Evolutionary conservation across 306 rosid genomes (phyloP).

Genomic region (Luffa aegyptiaca): DNA sequence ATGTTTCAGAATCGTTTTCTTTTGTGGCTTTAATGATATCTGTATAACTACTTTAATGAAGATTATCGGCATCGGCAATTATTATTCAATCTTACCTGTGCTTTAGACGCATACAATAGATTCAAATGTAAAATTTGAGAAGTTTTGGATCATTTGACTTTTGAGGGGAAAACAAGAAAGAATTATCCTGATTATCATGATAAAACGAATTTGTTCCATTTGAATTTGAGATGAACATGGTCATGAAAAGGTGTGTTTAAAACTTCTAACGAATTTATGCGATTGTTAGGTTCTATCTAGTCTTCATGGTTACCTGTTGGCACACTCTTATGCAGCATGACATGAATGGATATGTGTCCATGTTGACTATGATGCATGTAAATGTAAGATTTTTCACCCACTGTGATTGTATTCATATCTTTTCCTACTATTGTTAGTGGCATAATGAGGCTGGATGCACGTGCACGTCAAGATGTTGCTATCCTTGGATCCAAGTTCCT

Average conservation of each 20-base stretch:
- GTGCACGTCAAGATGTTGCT: constrained; percentile 81
- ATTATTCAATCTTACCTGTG: background rate
- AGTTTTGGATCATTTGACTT: background rate
- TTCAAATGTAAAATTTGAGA: background rate
- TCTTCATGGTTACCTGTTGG: background rate
- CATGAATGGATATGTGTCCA: background rate
- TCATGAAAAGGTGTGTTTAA: background rate
- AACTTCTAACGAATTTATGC: background rate
- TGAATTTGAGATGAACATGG: background rate
- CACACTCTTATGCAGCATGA: background rate
- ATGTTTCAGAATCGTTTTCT: background rate
- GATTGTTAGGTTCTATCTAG: background rate
- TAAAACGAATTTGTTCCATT: background rate
- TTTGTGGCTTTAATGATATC: background rate
- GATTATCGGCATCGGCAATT: background rate
- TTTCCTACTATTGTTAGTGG: constrained; percentile 44
- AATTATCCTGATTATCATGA: background rate
- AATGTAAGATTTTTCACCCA: constrained; percentile 17
- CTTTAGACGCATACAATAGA: background rate
- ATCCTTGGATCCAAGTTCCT: constrained; percentile 78
- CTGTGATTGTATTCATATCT: background rate
- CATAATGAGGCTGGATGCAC: constrained; percentile 82
- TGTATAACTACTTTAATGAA: background rate
- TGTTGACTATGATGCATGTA: background rate
- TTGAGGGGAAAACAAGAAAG: background rate